These are phyloP conservation scores for Aethionema arabicum DNA, from an alignment of 345 rosid species.

Conservation along the genomic window DNA sequence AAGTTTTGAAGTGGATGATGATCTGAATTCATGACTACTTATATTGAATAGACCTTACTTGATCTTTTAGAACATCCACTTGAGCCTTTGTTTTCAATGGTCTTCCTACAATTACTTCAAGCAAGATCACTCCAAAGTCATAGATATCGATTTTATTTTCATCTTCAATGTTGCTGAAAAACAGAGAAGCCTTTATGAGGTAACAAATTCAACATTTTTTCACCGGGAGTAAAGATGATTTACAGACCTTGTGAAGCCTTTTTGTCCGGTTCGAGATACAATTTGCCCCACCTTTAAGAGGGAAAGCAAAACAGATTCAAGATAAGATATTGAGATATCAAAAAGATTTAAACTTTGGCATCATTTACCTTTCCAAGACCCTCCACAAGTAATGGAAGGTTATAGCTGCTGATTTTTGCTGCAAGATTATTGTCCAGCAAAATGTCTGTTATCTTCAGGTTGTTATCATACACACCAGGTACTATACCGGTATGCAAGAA, in stretches of 20 bases:
- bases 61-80: slow-evolving; percentile 52
- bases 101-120: slow-evolving; percentile 77
- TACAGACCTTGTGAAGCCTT: slow-evolving; percentile 54
- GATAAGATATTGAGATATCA: slow-evolving; percentile 2
- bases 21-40: neutral
- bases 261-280: slow-evolving; percentile 43
- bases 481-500: slow-evolving; percentile 90
- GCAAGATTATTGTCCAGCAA: slow-evolving; percentile 77
- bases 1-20: slow-evolving; percentile 1
- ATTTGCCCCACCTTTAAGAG: slow-evolving; percentile 53
- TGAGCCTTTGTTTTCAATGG: slow-evolving; percentile 54
- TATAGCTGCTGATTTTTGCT: slow-evolving; percentile 83
- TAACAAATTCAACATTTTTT: neutral
- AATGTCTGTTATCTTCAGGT: slow-evolving; percentile 77
- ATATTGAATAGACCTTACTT: slow-evolving; percentile 40
- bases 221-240: slow-evolving; percentile 13
- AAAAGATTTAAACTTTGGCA: slow-evolving; percentile 1
- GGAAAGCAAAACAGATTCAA: slow-evolving; percentile 20
- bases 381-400: slow-evolving; percentile 73
- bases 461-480: slow-evolving; percentile 77
- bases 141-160: slow-evolving; percentile 65
- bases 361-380: slow-evolving; percentile 55
- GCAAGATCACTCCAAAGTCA: slow-evolving; percentile 82
- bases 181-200: slow-evolving; percentile 20
- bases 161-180: slow-evolving; percentile 42